phyloP scores from a whole-genome alignment of 1,284 basidiomycete genomes.

The Leccinum pachyderme region DNA sequence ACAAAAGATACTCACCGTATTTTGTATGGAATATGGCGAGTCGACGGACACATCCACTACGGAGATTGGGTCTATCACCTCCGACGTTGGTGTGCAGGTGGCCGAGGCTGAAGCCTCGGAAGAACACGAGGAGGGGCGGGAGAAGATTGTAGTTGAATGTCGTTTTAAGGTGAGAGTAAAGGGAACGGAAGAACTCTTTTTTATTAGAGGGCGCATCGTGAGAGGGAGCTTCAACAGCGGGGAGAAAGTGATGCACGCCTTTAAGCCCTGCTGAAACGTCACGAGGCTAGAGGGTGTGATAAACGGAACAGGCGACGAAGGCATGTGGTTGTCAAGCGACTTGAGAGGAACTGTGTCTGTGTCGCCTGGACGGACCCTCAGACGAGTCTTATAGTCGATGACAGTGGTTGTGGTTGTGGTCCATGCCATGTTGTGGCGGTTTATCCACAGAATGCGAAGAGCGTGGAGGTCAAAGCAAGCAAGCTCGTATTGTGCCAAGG shows the following conservation, averaged over 20 bases:
- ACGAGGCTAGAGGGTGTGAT: slow-evolving; percentile 27
- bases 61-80: slow-evolving; percentile 22
- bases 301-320: slow-evolving; percentile 27
- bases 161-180: slow-evolving; percentile 28
- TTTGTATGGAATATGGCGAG: background rate
- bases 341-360: slow-evolving; percentile 19
- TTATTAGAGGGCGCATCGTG: slow-evolving; percentile 27
- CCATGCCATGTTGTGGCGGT: slow-evolving; percentile 21
- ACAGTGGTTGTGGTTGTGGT: slow-evolving; percentile 1
- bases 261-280: slow-evolving; percentile 30
- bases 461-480: slow-evolving; percentile 6
- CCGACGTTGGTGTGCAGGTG: slow-evolving; percentile 13
- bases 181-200: slow-evolving; percentile 28
- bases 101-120: slow-evolving; percentile 11
- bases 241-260: slow-evolving; percentile 26
- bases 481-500: slow-evolving; percentile 20
- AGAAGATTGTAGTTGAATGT: slow-evolving; percentile 27
- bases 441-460: slow-evolving; percentile 18
- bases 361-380: slow-evolving; percentile 8
- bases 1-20: background rate
- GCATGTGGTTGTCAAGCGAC: slow-evolving; percentile 20
- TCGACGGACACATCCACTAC: slow-evolving; percentile 3
- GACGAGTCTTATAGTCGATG: slow-evolving; percentile 20
- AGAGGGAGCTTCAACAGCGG: slow-evolving; percentile 28
- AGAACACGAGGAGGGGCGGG: slow-evolving; percentile 20